Evolutionary conservation across 257 asterid species (phyloP).

Genomic region (Pogostemon cablin): DNA sequence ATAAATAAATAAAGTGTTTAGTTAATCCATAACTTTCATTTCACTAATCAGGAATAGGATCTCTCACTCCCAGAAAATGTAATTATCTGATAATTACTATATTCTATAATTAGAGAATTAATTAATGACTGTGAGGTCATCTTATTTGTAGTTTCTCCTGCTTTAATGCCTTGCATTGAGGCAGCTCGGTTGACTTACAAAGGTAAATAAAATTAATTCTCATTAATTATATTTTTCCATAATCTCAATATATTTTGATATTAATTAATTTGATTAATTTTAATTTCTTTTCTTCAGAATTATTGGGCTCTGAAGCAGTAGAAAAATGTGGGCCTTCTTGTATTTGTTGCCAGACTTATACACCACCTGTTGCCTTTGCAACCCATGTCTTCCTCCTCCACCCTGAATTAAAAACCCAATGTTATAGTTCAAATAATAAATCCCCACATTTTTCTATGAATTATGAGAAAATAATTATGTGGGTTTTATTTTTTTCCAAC

Average conservation of each 20-base stretch:
- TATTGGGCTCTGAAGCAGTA: slow-evolving; percentile 12
- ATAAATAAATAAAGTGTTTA: no score
- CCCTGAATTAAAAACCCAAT: no score
- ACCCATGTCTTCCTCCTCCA: slow-evolving; percentile 24
- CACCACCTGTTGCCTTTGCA: slow-evolving; percentile 29
- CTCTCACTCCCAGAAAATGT: not conserved
- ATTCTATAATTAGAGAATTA: not conserved
- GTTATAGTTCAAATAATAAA: no score
- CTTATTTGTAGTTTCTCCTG: slow-evolving; percentile 30
- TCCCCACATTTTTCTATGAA: no score
- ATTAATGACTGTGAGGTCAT: slow-evolving; percentile 1
- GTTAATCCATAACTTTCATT: no score
- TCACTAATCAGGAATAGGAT: no score
- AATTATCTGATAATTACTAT: not conserved
- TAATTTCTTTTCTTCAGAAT: not conserved
- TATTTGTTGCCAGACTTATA: slow-evolving; percentile 17
- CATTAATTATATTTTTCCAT: not conserved
- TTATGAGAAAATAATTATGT: no score
- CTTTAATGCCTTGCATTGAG: not conserved
- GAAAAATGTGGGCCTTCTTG: slow-evolving; percentile 30
- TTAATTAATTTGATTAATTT: no score
- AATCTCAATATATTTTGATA: not conserved
- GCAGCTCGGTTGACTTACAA: slow-evolving; percentile 31
- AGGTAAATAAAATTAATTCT: slow-evolving; percentile 24
- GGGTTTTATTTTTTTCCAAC: no score